phyloP scores from a whole-genome alignment of 345 rosid species.

The Eucalyptus leucophloia region DNA sequence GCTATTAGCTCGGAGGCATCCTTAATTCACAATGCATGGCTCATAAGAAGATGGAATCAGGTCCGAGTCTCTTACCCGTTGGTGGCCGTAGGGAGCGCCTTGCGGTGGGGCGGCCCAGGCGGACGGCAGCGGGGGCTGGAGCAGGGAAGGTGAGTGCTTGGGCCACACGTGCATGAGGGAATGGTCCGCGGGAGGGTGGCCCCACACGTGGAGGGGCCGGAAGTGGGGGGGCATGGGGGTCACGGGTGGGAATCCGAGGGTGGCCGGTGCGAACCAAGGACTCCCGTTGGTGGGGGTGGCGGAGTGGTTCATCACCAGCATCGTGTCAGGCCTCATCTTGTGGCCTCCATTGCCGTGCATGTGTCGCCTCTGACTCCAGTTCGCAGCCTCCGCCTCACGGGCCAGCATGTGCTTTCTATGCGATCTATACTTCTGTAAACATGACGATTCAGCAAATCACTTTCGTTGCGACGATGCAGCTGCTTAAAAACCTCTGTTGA shows the following conservation, averaged over 20 bases:
- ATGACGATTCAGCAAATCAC: not conserved
- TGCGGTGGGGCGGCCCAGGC: slow-evolving; percentile 4
- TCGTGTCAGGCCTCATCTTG: slow-evolving; percentile 25
- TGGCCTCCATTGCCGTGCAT: slow-evolving; percentile 30
- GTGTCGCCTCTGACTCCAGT: slow-evolving; percentile 71
- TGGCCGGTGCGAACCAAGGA: slow-evolving; percentile 1
- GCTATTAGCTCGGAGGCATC: not conserved
- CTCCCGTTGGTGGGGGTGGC: slow-evolving; percentile 7
- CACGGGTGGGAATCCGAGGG: slow-evolving; percentile 71
- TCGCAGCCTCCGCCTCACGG: slow-evolving; percentile 84
- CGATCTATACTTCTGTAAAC: slow-evolving; percentile 74
- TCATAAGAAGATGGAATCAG: not conserved
- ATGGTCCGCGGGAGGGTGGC: slow-evolving; percentile 67
- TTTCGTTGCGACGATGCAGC: not conserved
- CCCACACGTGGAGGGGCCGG: slow-evolving; percentile 90
- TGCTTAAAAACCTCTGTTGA: not conserved
- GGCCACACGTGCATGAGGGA: slow-evolving; percentile 58
- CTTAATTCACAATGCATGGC: not conserved
- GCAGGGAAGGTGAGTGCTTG: slow-evolving; percentile 27
- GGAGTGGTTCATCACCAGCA: not conserved
- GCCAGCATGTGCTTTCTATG: slow-evolving; percentile 82
- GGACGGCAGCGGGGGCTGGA: slow-evolving; percentile 17
- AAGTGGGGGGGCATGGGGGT: slow-evolving; percentile 34
- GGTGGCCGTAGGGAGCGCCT: not conserved
- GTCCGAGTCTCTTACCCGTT: slow-evolving; percentile 2